Conservation (phyloP, 768 basidiomycete species). For the Lactarius deliciosus region DNA sequence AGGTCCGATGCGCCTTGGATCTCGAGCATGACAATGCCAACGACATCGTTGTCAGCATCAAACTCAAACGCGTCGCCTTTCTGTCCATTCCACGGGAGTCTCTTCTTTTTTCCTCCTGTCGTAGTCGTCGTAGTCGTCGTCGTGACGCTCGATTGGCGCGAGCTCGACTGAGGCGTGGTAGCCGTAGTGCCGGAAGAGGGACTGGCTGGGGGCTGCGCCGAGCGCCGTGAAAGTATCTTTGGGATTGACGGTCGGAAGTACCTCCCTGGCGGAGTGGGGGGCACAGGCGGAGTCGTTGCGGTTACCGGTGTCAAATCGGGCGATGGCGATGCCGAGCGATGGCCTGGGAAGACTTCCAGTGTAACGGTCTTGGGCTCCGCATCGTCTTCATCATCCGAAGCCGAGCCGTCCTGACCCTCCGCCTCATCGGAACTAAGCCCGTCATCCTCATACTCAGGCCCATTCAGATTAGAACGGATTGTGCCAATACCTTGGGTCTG, state of each 20-base stretch:
- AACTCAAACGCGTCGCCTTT: constrained; percentile 57
- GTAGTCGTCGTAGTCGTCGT: constrained; percentile 31
- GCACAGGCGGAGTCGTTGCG: constrained; percentile 31
- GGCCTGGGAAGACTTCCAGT: not conserved
- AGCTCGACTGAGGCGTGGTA: constrained; percentile 11
- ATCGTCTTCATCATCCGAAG: constrained; percentile 39
- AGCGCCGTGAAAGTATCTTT: constrained; percentile 40
- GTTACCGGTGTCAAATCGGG: constrained; percentile 18
- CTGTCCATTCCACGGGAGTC: constrained; percentile 41
- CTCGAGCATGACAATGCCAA: constrained; percentile 95
- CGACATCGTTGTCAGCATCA: constrained; percentile 71
- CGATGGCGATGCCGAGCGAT: constrained; percentile 15
- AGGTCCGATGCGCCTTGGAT: constrained; percentile 81
- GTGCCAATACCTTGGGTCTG: constrained; percentile 89
- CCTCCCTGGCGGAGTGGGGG: constrained; percentile 33
- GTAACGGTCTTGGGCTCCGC: constrained; percentile 27
- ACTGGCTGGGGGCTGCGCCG: constrained; percentile 34
- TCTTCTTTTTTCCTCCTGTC: constrained; percentile 37
- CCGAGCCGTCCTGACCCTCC: constrained; percentile 43
- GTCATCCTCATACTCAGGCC: constrained; percentile 69
- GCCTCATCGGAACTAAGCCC: constrained; percentile 62
- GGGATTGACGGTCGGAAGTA: constrained; percentile 35
- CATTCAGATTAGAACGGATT: constrained; percentile 57
- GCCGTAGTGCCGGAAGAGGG: constrained; percentile 35
- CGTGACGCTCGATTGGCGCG: constrained; percentile 27